Conservation (phyloP, 805 yeast genomes). For the Pichia paraexigua region DNA sequence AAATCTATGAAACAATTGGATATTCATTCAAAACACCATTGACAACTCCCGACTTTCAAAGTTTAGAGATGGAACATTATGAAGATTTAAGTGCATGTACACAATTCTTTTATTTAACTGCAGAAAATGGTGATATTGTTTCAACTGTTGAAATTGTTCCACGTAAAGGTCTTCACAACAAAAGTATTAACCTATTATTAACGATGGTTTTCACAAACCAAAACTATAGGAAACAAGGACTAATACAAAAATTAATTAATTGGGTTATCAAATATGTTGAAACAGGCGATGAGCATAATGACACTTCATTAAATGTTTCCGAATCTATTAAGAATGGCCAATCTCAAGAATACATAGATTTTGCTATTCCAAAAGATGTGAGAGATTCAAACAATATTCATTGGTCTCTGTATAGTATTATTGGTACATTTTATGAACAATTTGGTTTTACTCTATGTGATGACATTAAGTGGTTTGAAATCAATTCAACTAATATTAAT, state of each 20-base stretch:
- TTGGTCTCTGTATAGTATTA: constrained; percentile 9
- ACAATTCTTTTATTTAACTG: constrained; percentile 1
- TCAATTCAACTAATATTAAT: neutral
- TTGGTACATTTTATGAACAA: constrained; percentile 4
- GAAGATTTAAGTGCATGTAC: neutral
- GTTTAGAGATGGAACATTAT: neutral
- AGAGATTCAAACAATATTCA: neutral
- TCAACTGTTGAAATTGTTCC: neutral
- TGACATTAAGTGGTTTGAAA: neutral
- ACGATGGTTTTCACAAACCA: constrained; percentile 6
- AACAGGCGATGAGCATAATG: constrained; percentile 1
- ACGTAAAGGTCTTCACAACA: constrained; percentile 1
- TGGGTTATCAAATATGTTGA: constrained; percentile 6
- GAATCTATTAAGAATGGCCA: constrained; percentile 1
- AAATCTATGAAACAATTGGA: neutral
- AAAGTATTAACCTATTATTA: constrained; percentile 1
- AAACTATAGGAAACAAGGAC: constrained; percentile 6
- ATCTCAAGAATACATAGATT: neutral
- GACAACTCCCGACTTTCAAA: neutral
- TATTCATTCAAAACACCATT: neutral
- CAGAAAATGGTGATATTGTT: neutral
- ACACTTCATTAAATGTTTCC: neutral
- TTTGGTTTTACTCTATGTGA: constrained; percentile 5
- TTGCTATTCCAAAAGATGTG: neutral
- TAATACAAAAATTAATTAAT: constrained; percentile 1